Evolutionary conservation across 2,329 filamentous ascomycete genomes (phyloP).

Genomic region (Coleophoma crateriformis): DNA sequence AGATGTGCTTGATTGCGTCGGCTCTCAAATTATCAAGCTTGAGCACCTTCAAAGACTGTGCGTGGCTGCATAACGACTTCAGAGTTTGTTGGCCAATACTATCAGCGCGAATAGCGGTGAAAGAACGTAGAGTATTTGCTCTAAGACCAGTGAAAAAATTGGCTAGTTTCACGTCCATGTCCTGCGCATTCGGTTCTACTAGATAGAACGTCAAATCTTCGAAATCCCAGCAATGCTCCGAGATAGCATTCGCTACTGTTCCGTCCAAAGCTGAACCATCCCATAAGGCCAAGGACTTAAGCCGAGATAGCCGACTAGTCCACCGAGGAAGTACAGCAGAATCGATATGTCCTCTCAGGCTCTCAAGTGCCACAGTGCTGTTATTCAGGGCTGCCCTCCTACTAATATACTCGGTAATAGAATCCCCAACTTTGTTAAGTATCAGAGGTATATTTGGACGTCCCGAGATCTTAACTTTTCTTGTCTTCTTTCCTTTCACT

Average conservation of each 20-base stretch:
- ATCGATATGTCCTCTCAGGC: slow-evolving; percentile 50
- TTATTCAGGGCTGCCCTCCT: slow-evolving; percentile 31
- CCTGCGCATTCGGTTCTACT: slow-evolving; percentile 29
- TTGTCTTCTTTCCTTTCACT: slow-evolving; percentile 17
- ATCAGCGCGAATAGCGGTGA: slow-evolving; percentile 52
- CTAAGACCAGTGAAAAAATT: slow-evolving; percentile 51
- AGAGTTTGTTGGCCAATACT: slow-evolving; percentile 49
- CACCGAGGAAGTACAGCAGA: slow-evolving; percentile 48
- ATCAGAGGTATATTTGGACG: slow-evolving; percentile 31
- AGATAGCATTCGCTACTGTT: slow-evolving; percentile 47
- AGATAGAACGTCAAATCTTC: slow-evolving; percentile 52
- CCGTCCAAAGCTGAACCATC: slow-evolving; percentile 54
- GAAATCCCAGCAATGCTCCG: slow-evolving; percentile 54
- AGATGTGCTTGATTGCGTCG: slow-evolving; percentile 42
- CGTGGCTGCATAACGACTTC: slow-evolving; percentile 44
- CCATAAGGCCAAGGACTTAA: slow-evolving; percentile 54
- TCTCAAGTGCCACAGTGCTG: slow-evolving; percentile 47
- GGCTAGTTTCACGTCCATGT: slow-evolving; percentile 52
- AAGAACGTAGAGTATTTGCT: slow-evolving; percentile 50
- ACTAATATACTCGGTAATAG: slow-evolving; percentile 46
- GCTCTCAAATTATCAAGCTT: slow-evolving; percentile 41
- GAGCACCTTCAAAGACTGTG: slow-evolving; percentile 47
- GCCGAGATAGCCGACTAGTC: slow-evolving; percentile 50
- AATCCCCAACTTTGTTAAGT: slow-evolving; percentile 46
- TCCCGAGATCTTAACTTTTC: slow-evolving; percentile 9